These are phyloP conservation scores for Solanum clarkiae DNA, from an alignment of 257 asterid species.

Conservation along the genomic window DNA sequence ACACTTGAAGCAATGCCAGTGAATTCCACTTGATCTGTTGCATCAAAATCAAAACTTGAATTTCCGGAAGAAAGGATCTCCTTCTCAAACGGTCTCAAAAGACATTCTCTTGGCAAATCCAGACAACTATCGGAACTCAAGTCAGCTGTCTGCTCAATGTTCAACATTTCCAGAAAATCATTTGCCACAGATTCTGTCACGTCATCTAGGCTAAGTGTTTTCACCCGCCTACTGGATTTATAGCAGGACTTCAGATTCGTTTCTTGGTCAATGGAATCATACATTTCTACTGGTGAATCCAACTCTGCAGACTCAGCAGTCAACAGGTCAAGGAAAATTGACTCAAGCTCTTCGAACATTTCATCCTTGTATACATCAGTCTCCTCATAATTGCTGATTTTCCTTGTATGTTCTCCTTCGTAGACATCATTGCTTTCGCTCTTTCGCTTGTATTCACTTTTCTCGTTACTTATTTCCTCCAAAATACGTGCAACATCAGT, in stretches of 20 bases:
- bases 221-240: conserved; percentile 17
- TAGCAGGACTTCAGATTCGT: conserved; percentile 8
- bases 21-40: conserved; percentile 10
- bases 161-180: conserved; percentile 64
- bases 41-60: conserved; percentile 19
- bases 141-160: conserved; percentile 23
- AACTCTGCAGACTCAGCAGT: conserved; percentile 13
- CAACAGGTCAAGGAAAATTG: conserved; percentile 7
- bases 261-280: conserved; percentile 19
- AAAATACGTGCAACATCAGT: conserved; percentile 51
- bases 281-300: conserved; percentile 11
- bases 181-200: conserved; percentile 59
- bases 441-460: conserved; percentile 12
- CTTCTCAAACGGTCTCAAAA: conserved; percentile 25
- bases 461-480: conserved; percentile 18
- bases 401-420: conserved; percentile 7
- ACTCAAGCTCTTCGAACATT: conserved; percentile 24
- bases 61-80: conserved; percentile 12
- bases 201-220: conserved; percentile 52
- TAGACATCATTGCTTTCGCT: conserved; percentile 11
- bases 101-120: conserved; percentile 26
- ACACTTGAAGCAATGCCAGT: conserved; percentile 8
- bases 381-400: conserved; percentile 7
- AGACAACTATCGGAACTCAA: conserved; percentile 18
- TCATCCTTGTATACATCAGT: conserved; percentile 1